A percentile compares a stretch with the other conserved stretches of the same genome.
phyloP scores from a whole-genome alignment of 106 monocot genomes.

The Dioscorea alata region DNA sequence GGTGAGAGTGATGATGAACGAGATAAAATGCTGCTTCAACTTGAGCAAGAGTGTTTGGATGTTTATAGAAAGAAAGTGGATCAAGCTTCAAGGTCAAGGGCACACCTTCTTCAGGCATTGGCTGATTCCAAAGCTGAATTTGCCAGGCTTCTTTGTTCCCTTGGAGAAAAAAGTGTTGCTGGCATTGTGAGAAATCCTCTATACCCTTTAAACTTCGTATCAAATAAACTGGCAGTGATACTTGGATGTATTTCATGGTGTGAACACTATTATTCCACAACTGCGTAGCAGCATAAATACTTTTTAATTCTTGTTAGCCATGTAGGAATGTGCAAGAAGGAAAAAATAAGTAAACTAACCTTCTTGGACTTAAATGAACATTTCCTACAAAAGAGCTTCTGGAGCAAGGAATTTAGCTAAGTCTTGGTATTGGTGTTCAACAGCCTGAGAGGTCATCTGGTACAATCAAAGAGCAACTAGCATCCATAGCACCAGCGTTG shows the following conservation, averaged over 20 bases:
- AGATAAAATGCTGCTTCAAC: conserved; percentile 79
- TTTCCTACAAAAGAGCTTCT: not conserved
- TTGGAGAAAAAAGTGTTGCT: conserved; percentile 64
- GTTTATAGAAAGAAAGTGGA: conserved; percentile 96
- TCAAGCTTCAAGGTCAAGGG: conserved; percentile 79
- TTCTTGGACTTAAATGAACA: not conserved
- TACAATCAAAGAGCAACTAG: conserved; percentile 94
- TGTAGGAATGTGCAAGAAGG: not conserved
- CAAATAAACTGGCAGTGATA: not conserved
- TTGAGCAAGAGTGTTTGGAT: conserved; percentile 96
- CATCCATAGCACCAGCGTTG: conserved; percentile 64
- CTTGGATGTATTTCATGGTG: not conserved
- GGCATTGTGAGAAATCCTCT: conserved; percentile 41
- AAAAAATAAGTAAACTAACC: not conserved
- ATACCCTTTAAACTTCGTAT: not conserved
- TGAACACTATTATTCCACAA: not conserved
- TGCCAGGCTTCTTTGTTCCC: conserved; percentile 63
- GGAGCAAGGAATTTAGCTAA: not conserved
- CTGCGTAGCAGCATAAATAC: not conserved
- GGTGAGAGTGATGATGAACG: conserved; percentile 90
- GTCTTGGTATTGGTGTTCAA: not conserved
- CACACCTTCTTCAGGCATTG: conserved; percentile 62
- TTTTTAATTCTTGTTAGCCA: not conserved
- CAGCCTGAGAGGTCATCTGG: conserved; percentile 84
- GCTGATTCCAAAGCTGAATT: conserved; percentile 84